Evolutionary conservation across 1,139 yeast species (phyloP).

Genomic region (Pichia sp.): DNA sequence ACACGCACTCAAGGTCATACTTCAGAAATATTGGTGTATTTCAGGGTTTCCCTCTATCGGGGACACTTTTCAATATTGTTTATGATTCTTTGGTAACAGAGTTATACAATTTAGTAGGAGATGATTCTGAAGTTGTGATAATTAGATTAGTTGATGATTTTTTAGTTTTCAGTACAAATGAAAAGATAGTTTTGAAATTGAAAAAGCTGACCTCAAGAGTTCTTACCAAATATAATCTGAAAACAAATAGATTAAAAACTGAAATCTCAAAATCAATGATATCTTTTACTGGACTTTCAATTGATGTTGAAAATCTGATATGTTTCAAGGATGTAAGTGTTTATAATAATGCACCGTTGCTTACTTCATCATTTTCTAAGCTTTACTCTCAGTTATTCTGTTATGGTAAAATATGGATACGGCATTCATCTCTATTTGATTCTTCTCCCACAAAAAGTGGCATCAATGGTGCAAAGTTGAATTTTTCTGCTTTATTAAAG

Average conservation of each 20-base stretch:
- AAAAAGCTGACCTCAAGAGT: slow-evolving; percentile 29
- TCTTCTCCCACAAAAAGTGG: slow-evolving; percentile 5
- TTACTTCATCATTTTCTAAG: slow-evolving; percentile 18
- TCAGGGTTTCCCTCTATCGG: slow-evolving; percentile 80
- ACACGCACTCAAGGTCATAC: slow-evolving; percentile 31
- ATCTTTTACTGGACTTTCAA: slow-evolving; percentile 25
- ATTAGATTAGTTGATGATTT: slow-evolving; percentile 84
- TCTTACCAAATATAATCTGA: slow-evolving; percentile 52
- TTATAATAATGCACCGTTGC: slow-evolving; percentile 17
- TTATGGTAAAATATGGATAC: slow-evolving; percentile 8
- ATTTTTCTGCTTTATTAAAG: slow-evolving; percentile 11
- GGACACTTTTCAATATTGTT: slow-evolving; percentile 66
- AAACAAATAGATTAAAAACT: slow-evolving; percentile 52
- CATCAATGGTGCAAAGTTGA: slow-evolving; percentile 6
- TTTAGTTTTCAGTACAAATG: slow-evolving; percentile 48
- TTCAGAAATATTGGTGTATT: slow-evolving; percentile 63
- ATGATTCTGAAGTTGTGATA: slow-evolving; percentile 33
- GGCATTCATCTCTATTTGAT: slow-evolving; percentile 5
- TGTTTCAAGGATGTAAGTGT: slow-evolving; percentile 24
- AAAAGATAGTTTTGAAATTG: slow-evolving; percentile 24
- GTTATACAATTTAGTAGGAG: slow-evolving; percentile 20
- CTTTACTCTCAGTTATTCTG: slow-evolving; percentile 15
- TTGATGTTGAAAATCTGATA: slow-evolving; percentile 24
- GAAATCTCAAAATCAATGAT: slow-evolving; percentile 20
- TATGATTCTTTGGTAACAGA: slow-evolving; percentile 55